Base-by-base conservation (phyloP, 2,329 filamentous ascomycete species). In the Diaporthe sp. region DNA sequence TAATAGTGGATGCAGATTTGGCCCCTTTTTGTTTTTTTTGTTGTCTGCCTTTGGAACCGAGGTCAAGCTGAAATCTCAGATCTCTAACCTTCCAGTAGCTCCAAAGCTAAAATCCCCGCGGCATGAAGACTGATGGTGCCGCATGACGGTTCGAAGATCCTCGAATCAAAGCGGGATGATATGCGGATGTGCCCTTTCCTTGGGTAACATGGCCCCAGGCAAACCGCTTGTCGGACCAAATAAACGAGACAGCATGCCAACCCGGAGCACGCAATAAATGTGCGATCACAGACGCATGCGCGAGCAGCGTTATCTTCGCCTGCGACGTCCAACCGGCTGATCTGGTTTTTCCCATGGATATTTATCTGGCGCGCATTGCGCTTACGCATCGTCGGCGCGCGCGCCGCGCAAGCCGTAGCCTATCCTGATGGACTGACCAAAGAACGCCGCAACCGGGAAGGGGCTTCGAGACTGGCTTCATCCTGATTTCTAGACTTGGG, bases 141-240 rank as follows among this genome's bases (percentile, higher is more conserved):
- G 47, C 64, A 54, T 54, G 47, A 68, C 33, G 47, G 50, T 28
- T 68, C 33, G 33, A 54, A 68, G 64, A 68, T 68, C 47, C 64
- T 68, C 64, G 64, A 68, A 68, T 68, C 47, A 68, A 68, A 68
- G 64, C 45, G 47, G 64, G 33, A 15, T 68, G 64, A 68, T 68
- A 52, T 54, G 64, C 64, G 64, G 61, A 52, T 68, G 64, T 40
- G 64, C 64, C 64, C 33, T 54, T 68, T 30, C 22, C 64, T 68
- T 28, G 64, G 47, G 47, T 67, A 52, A 67, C 64, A 67, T 67
- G 64, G 64, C 64, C 38, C 4, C 45, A 52, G 13, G 13, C 45
- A 38, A 67, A 52, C 45, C 64, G 30, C 64, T 52, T 67, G 64
- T 67, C 45, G 45, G 33, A 67, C 64, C 64, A 67, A 67, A 67